Evolutionary conservation across 441 rosid species (phyloP).

Genomic region (Aleurites moluccanus): DNA sequence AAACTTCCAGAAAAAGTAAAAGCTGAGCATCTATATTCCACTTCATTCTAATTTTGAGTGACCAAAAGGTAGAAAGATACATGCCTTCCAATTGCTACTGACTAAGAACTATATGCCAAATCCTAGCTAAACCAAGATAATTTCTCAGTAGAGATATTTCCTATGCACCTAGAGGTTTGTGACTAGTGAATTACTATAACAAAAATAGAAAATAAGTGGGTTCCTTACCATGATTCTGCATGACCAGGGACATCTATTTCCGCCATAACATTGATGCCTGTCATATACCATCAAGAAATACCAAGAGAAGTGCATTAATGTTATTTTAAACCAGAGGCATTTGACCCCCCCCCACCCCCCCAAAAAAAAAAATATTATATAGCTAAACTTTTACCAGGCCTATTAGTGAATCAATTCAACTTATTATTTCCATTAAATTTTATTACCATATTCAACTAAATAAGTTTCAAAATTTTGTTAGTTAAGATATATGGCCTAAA

Average conservation of each 20-base stretch:
- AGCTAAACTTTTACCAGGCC: neutral
- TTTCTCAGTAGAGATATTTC: neutral
- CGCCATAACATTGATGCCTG: constrained; percentile 95
- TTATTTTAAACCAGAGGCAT: neutral
- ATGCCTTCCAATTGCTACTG: neutral
- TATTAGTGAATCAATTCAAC: neutral
- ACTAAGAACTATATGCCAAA: constrained; percentile 2
- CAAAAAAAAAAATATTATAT: neutral
- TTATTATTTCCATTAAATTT: neutral
- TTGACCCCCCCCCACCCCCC: neutral
- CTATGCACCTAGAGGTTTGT: neutral
- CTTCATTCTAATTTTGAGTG: neutral
- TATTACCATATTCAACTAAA: constrained; percentile 10
- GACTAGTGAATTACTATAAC: neutral
- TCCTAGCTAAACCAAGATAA: neutral
- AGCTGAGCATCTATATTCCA: neutral
- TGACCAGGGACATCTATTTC: constrained; percentile 98
- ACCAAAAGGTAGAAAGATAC: neutral
- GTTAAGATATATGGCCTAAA: constrained; percentile 1
- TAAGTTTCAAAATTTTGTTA: neutral
- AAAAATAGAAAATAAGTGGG: constrained; percentile 7
- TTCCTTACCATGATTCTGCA: constrained; percentile 87
- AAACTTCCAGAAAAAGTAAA: neutral
- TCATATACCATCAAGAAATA: constrained; percentile 25
- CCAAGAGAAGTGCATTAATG: neutral